Evolutionary conservation across 2,329 filamentous ascomycete species (phyloP).

Genomic region (Verticillium nonalfalfae): DNA sequence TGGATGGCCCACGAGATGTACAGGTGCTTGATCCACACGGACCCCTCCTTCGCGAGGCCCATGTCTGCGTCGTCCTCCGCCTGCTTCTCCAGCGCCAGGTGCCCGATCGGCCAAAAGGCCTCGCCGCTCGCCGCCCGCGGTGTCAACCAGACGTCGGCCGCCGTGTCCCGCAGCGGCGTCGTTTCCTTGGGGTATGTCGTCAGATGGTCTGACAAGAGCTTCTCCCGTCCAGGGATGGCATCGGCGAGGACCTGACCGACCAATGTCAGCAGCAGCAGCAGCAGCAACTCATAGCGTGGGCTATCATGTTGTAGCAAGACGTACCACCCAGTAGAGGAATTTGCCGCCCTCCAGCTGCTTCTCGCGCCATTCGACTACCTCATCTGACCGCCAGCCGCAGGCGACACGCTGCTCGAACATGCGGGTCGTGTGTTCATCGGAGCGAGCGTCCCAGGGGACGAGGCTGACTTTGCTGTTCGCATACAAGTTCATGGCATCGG

Average conservation of each 20-base stretch:
- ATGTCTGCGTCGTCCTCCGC: conserved; percentile 21
- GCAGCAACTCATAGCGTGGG: too few relatives aligned
- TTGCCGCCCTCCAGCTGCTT: conserved; percentile 25
- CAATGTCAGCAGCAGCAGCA: too few relatives aligned
- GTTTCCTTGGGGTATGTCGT: conserved; percentile 24
- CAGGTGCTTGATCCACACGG: conserved; percentile 31
- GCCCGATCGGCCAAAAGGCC: conserved; percentile 30
- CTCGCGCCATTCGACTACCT: conserved; percentile 26
- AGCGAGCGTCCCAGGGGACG: conserved; percentile 36
- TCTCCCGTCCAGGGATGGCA: conserved; percentile 18
- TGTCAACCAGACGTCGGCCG: conserved; percentile 13
- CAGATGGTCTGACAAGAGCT: conserved; percentile 22
- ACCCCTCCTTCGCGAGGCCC: conserved; percentile 19
- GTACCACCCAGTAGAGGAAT: conserved; percentile 33
- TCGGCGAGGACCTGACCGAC: conserved; percentile 20
- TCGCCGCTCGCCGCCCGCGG: conserved; percentile 19
- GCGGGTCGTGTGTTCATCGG: conserved; percentile 29
- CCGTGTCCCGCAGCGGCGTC: conserved; percentile 25
- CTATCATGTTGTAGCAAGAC: conserved; percentile 7
- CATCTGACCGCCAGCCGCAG: conserved; percentile 35
- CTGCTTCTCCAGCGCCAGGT: conserved; percentile 28
- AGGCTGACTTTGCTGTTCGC: conserved; percentile 20
- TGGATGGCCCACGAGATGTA: conserved; percentile 33
- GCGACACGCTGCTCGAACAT: conserved; percentile 35
- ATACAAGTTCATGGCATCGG: background rate